Evolutionary conservation across 2,329 filamentous ascomycete genomes (phyloP), one percentile per base, ranked within the genome.

Genomic region (Sphaerulina musiva): DNA sequence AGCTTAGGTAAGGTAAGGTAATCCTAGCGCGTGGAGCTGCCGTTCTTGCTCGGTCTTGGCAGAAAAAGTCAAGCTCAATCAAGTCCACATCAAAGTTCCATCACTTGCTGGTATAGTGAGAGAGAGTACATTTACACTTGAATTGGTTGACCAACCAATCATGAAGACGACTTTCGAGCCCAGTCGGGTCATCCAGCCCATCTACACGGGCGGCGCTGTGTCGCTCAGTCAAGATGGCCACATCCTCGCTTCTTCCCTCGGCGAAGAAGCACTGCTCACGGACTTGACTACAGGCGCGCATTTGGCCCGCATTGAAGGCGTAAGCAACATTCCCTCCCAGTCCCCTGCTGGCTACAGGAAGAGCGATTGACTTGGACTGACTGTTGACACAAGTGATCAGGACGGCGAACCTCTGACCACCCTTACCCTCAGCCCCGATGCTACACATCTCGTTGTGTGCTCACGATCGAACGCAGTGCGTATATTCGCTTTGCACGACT

Each of bases 401-500:
- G 77, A 80, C 64, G 77, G 76, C 55, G 89, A 95, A 69, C 71
- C 80, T 12, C 85, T 95, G 57, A 93, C 89, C 31, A 87, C 86
- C 2, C 70, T 93, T 41, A 46, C 62, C 89, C 86, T 98, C 62
- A 95, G 92, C 0, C 90, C 91, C 0, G 89, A 87, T 57, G 89
- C 84, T 7, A 90, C 89, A 26, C 89, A 96, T 71, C 80, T 97
- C 52, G 84, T 95, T 60, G 76, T 95, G 62, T 97, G 91, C 75
- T 98, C 93, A 14, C 85, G 92, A 62, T 97, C 92, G n/a, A 78
- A 96, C 51, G 91, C 90, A 6, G 95, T 97, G 90, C 86, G 88
- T 67, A 90, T 97, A 61, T 97, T 89, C 73, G 74, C 85, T 14
- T 77, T 98, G 26, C 78, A 79, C 48, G 75, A 78, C 26, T 81